These are phyloP conservation scores for Gossypium rotundifolium DNA, from an alignment of 345 rosid species.

Conservation along the genomic window DNA sequence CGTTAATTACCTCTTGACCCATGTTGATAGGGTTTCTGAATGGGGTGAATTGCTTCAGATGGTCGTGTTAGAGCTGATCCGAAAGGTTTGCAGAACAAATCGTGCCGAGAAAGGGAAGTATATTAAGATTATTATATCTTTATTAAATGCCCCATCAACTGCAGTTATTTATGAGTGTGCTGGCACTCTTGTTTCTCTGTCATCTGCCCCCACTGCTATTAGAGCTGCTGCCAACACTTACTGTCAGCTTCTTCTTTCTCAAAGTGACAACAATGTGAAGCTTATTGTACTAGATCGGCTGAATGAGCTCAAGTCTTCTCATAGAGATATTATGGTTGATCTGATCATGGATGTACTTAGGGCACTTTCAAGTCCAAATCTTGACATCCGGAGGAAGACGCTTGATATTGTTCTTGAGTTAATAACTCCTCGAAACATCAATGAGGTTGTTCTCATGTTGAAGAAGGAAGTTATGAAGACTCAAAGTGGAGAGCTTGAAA, in stretches of 20 bases:
- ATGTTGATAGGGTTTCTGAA: conserved; percentile 50
- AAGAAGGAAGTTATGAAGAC: conserved; percentile 85
- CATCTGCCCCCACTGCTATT: conserved; percentile 78
- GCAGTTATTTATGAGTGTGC: conserved; percentile 66
- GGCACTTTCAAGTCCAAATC: conserved; percentile 71
- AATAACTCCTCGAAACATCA: conserved; percentile 61
- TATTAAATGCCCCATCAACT: conserved; percentile 53
- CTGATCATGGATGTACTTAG: conserved; percentile 76
- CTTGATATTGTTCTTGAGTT: conserved; percentile 69
- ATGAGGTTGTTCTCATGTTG: conserved; percentile 58
- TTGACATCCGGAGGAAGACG: conserved; percentile 66
- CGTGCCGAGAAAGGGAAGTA: conserved; percentile 58
- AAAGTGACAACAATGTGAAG: conserved; percentile 78
- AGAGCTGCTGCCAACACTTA: conserved; percentile 69
- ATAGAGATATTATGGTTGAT: conserved; percentile 69
- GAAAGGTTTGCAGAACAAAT: conserved; percentile 56
- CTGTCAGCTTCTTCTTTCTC: conserved; percentile 70
- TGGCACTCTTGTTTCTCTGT: conserved; percentile 63
- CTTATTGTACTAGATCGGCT: conserved; percentile 71
- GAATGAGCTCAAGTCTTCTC: conserved; percentile 58
- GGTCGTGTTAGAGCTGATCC: conserved; percentile 59
- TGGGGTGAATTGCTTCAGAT: conserved; percentile 67
- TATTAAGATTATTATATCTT: conserved; percentile 54
- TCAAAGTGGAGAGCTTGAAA: conserved; percentile 69
- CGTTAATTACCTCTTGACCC: conserved; percentile 41